A percentile compares a stretch with the other conserved stretches of the same genome.
phyloP scores from a whole-genome alignment of 2,329 filamentous ascomycete genomes.

The Karstenula rhodostoma region DNA sequence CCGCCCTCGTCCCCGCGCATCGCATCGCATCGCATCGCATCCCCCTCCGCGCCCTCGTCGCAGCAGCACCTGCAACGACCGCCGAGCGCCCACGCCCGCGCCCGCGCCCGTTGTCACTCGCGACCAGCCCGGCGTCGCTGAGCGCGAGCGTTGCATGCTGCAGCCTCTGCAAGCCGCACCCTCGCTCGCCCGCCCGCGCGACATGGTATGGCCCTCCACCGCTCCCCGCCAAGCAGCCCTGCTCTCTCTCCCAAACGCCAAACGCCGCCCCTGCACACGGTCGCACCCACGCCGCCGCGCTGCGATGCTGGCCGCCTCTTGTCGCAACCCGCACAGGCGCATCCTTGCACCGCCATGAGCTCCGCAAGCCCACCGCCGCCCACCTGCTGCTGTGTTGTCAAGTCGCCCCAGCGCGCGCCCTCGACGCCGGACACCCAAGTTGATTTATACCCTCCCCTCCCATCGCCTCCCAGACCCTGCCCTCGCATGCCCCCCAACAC shows the following conservation, averaged over 20 bases:
- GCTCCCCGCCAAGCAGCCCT: slow-evolving; percentile 49
- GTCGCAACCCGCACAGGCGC: slow-evolving; percentile 40
- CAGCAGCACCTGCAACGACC: too few relatives aligned
- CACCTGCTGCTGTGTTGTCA: slow-evolving; percentile 44
- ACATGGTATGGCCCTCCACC: slow-evolving; percentile 54
- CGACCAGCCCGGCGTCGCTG: slow-evolving; percentile 29
- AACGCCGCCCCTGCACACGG: slow-evolving; percentile 32
- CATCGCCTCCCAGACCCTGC: slow-evolving; percentile 44
- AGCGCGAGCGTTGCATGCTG: slow-evolving; percentile 50
- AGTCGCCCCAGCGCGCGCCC: slow-evolving; percentile 27
- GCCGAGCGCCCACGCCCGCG: too few relatives aligned
- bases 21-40: slow-evolving; percentile 29
- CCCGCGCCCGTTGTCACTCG: too few relatives aligned
- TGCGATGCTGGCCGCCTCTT: slow-evolving; percentile 31
- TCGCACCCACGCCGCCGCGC: slow-evolving; percentile 30
- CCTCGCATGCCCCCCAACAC: slow-evolving; percentile 37
- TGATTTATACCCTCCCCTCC: slow-evolving; percentile 32
- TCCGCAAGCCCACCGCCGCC: slow-evolving; percentile 40
- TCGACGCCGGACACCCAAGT: slow-evolving; percentile 4
- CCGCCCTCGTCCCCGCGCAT: slow-evolving; percentile 28
- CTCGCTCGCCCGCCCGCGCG: slow-evolving; percentile 46
- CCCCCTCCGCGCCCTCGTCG: too few relatives aligned
- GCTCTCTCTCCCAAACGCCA: slow-evolving; percentile 30
- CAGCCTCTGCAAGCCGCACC: slow-evolving; percentile 50
- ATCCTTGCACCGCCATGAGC: slow-evolving; percentile 41